These are phyloP conservation scores for Pelargonium hybrid DNA, from an alignment of 441 rosid genomes.

Conservation along the genomic window DNA sequence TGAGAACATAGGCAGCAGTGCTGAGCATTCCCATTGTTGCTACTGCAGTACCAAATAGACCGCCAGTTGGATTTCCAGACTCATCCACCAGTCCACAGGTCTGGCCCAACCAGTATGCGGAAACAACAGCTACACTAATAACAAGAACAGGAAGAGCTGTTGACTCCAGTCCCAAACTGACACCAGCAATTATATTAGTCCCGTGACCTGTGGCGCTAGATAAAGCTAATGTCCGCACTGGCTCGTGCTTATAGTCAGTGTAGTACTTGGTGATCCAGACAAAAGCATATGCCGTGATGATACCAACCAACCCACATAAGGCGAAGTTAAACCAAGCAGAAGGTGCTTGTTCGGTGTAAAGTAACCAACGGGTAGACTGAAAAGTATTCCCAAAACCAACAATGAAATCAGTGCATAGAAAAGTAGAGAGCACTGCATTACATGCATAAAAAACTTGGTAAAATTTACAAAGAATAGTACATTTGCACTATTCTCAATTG, in stretches of 20 bases:
- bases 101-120: constrained; percentile 88
- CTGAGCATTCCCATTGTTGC: constrained; percentile 99
- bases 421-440: constrained; percentile 9
- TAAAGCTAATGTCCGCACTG: constrained; percentile 83
- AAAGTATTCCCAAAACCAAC: constrained; percentile 19
- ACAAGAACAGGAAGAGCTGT: constrained; percentile 96
- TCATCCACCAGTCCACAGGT: constrained; percentile 91
- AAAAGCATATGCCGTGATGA: constrained; percentile 80
- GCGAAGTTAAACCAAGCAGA: constrained; percentile 94
- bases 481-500: not conserved
- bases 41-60: constrained; percentile 95
- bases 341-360: constrained; percentile 89
- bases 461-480: constrained; percentile 1
- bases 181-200: constrained; percentile 94
- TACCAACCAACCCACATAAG: constrained; percentile 89
- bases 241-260: constrained; percentile 95
- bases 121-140: constrained; percentile 65
- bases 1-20: constrained; percentile 94
- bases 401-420: constrained; percentile 24
- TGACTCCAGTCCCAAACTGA: constrained; percentile 96
- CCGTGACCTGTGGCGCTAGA: constrained; percentile 97
- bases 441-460: constrained; percentile 8
- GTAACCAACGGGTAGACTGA: constrained; percentile 97
- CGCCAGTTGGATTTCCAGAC: constrained; percentile 72
- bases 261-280: constrained; percentile 94